Percentiles rank a stretch among this genome's conserved stretches.
phyloP scores from a whole-genome alignment of 345 rosid genomes.

The Atalantia buxifolia region DNA sequence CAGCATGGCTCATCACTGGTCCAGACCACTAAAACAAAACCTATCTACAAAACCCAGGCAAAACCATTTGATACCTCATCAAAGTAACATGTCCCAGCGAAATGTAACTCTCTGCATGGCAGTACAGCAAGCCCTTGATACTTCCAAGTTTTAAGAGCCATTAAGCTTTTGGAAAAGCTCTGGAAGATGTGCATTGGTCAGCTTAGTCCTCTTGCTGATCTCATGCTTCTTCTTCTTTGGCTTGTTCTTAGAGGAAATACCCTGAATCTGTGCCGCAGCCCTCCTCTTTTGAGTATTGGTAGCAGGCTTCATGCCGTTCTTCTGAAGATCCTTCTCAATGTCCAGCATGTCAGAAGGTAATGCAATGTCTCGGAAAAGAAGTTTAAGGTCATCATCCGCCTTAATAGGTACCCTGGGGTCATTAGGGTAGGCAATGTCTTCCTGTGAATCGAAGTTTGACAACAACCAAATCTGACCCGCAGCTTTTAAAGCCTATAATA shows the following conservation, averaged over 20 bases:
- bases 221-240: constrained; percentile 70
- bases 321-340: constrained; percentile 72
- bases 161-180: constrained; percentile 54
- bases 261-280: constrained; percentile 65
- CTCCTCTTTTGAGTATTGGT: constrained; percentile 74
- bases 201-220: constrained; percentile 79
- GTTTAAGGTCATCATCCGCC: constrained; percentile 70
- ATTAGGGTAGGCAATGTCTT: constrained; percentile 78
- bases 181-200: constrained; percentile 79
- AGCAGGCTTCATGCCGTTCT: constrained; percentile 76
- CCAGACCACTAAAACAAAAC: neutral
- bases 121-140: neutral
- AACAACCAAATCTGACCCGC: constrained; percentile 64
- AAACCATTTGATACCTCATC: neutral
- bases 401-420: constrained; percentile 61
- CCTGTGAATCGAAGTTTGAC: constrained; percentile 66
- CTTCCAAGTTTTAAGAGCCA: constrained; percentile 7
- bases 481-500: constrained; percentile 60
- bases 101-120: too few species aligned
- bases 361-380: constrained; percentile 52
- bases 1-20: neutral
- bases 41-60: neutral
- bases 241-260: constrained; percentile 51
- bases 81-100: neutral
- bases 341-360: constrained; percentile 70